phyloP scores from a whole-genome alignment of 495 filamentous ascomycete species.

The Lindgomyces ingoldianus region DNA sequence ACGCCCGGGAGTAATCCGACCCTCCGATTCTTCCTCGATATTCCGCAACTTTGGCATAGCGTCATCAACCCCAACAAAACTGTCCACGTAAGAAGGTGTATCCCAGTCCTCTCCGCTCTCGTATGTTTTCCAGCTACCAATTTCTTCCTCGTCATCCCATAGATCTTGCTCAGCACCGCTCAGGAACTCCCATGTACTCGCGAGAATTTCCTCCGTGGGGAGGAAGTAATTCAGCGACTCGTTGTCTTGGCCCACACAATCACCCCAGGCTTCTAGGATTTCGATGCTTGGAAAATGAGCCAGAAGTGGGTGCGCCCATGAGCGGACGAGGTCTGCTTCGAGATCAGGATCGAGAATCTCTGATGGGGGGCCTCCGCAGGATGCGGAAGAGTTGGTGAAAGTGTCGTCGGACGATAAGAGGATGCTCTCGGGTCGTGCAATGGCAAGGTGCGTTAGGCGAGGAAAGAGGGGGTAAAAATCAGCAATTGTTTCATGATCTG shows the following conservation, averaged over 20 bases:
- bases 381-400: conserved; percentile 7
- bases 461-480: conserved; percentile 15
- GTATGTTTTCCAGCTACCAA: conserved; percentile 1
- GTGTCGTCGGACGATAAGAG: conserved; percentile 6
- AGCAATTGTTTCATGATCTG: neutral
- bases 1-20: conserved; percentile 19
- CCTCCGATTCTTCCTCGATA: conserved; percentile 13
- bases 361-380: neutral
- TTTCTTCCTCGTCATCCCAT: conserved; percentile 23
- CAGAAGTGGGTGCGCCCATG: conserved; percentile 25
- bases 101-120: conserved; percentile 27
- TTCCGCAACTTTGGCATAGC: neutral
- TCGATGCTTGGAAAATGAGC: conserved; percentile 26
- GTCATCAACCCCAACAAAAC: neutral
- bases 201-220: conserved; percentile 28
- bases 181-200: conserved; percentile 33
- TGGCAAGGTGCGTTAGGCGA: conserved; percentile 20
- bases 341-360: conserved; percentile 15
- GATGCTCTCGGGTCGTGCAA: conserved; percentile 9
- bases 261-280: conserved; percentile 32
- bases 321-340: conserved; percentile 24
- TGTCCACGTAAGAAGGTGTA: conserved; percentile 7
- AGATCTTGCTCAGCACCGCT: conserved; percentile 29
- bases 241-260: conserved; percentile 21
- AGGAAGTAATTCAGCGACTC: conserved; percentile 33